phyloP scores from a whole-genome alignment of 768 basidiomycete genomes.

The Ramaria sp. region DNA sequence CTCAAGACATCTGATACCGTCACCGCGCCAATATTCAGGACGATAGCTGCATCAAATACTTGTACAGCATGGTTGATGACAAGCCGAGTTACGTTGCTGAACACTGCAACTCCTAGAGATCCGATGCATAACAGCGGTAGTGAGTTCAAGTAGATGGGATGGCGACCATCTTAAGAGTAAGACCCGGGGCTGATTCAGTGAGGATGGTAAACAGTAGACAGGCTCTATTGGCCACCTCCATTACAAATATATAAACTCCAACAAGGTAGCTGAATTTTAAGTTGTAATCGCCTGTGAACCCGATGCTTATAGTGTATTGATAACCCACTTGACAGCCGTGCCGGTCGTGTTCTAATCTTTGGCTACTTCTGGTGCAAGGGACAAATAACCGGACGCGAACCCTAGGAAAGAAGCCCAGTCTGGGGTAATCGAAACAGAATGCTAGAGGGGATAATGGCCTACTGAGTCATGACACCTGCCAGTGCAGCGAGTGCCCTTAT shows the following conservation, averaged over 20 bases:
- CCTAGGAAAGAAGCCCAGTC: too few relatives aligned
- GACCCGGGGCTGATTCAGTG: background rate
- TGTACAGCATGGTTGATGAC: constrained; percentile 57
- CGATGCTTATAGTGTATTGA: background rate
- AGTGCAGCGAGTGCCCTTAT: too few relatives aligned
- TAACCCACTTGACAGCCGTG: constrained; percentile 44
- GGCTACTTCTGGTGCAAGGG: constrained; percentile 65
- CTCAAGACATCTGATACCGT: too few relatives aligned
- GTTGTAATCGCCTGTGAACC: background rate
- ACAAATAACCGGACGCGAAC: constrained; percentile 61
- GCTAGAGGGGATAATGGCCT: too few relatives aligned
- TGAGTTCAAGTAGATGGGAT: constrained; percentile 45
- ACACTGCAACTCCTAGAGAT: constrained; percentile 47
- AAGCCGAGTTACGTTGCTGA: constrained; percentile 34
- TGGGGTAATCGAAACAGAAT: too few relatives aligned
- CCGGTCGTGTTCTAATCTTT: constrained; percentile 49
- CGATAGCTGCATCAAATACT: constrained; percentile 39
- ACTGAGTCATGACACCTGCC: too few relatives aligned
- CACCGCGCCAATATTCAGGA: background rate
- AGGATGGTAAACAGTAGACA: constrained; percentile 39
- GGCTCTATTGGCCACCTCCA: constrained; percentile 40
- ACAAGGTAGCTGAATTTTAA: constrained; percentile 23
- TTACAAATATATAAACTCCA: constrained; percentile 40
- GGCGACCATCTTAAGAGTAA: constrained; percentile 48
- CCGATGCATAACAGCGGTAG: constrained; percentile 50